Evolutionary conservation across 495 filamentous ascomycete genomes (phyloP).

Genomic region (Penicillium coprophilum): DNA sequence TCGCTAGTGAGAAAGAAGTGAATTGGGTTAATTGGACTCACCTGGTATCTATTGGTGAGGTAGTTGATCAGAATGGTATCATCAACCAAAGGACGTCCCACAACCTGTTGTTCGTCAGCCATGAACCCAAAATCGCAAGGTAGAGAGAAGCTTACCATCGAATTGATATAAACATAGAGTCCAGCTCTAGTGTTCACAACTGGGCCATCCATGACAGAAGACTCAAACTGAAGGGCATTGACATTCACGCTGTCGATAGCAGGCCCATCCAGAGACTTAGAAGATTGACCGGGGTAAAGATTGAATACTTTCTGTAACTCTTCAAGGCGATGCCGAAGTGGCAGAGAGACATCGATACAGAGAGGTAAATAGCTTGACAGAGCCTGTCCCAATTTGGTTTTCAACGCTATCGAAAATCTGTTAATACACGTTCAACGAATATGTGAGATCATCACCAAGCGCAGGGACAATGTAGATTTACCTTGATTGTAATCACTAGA

Average conservation of each 20-base stretch:
- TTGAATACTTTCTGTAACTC: slow-evolving; percentile 47
- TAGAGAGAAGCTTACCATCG: slow-evolving; percentile 55
- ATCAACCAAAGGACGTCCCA: slow-evolving; percentile 78
- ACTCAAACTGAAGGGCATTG: slow-evolving; percentile 50
- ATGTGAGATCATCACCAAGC: background rate
- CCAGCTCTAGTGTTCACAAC: slow-evolving; percentile 79
- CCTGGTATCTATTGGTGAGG: slow-evolving; percentile 78
- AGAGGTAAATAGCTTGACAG: slow-evolving; percentile 44
- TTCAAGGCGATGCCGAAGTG: slow-evolving; percentile 44
- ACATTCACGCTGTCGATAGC: slow-evolving; percentile 45
- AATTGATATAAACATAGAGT: slow-evolving; percentile 88
- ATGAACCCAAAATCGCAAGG: background rate
- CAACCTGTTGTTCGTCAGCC: slow-evolving; percentile 60
- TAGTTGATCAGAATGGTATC: slow-evolving; percentile 76
- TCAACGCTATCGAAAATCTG: slow-evolving; percentile 31
- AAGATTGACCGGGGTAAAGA: slow-evolving; percentile 38
- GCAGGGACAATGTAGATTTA: slow-evolving; percentile 8
- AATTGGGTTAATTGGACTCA: slow-evolving; percentile 30
- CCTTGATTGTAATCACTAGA: slow-evolving; percentile 39
- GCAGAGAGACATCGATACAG: slow-evolving; percentile 43
- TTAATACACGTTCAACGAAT: background rate
- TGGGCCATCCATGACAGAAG: slow-evolving; percentile 63
- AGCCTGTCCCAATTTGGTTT: slow-evolving; percentile 41
- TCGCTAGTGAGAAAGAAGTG: background rate
- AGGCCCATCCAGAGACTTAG: slow-evolving; percentile 39